Percentiles rank a stretch among this genome's conserved stretches.
phyloP scores from a whole-genome alignment of 2,329 filamentous ascomycete genomes.

The Pyrenophora teres region DNA sequence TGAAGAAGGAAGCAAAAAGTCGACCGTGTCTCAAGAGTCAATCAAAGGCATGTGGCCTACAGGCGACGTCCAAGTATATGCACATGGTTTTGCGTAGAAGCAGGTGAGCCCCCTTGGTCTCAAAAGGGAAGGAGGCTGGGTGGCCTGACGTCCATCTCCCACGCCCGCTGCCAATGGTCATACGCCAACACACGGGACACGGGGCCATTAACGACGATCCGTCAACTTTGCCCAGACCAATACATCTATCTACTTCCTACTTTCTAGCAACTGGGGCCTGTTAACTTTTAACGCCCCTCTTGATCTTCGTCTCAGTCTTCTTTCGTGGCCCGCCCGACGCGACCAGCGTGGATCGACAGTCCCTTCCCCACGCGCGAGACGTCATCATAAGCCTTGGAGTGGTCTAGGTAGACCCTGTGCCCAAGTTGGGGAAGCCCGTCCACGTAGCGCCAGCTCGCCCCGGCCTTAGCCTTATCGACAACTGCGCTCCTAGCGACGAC shows the following conservation, averaged over 20 bases:
- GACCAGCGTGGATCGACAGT: slow-evolving; percentile 13
- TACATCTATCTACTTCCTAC: background rate
- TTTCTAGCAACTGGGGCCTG: slow-evolving; percentile 4
- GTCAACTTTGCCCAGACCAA: slow-evolving; percentile 17
- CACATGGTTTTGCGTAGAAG: slow-evolving; percentile 24
- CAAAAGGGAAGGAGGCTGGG: slow-evolving; percentile 24
- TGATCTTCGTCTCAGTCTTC: background rate
- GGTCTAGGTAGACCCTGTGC: slow-evolving; percentile 19
- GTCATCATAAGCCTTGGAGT: slow-evolving; percentile 19
- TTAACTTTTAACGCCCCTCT: slow-evolving; percentile 5
- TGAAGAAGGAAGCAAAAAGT: background rate
- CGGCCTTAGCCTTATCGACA: slow-evolving; percentile 23
- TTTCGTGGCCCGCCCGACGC: slow-evolving; percentile 15
- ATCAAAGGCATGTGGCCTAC: background rate
- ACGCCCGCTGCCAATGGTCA: slow-evolving; percentile 32
- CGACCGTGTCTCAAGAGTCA: slow-evolving; percentile 12
- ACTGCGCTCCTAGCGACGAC: slow-evolving; percentile 17
- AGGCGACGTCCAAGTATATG: slow-evolving; percentile 16
- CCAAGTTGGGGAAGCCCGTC: slow-evolving; percentile 23
- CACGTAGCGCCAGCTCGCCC: slow-evolving; percentile 24
- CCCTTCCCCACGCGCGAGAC: slow-evolving; percentile 16
- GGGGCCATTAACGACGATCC: slow-evolving; percentile 23
- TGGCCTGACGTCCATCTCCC: slow-evolving; percentile 30
- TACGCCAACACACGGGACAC: slow-evolving; percentile 32
- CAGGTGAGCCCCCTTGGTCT: slow-evolving; percentile 38